phyloP scores from a whole-genome alignment of 2,329 filamentous ascomycete species.

The Calycina herbarum region DNA sequence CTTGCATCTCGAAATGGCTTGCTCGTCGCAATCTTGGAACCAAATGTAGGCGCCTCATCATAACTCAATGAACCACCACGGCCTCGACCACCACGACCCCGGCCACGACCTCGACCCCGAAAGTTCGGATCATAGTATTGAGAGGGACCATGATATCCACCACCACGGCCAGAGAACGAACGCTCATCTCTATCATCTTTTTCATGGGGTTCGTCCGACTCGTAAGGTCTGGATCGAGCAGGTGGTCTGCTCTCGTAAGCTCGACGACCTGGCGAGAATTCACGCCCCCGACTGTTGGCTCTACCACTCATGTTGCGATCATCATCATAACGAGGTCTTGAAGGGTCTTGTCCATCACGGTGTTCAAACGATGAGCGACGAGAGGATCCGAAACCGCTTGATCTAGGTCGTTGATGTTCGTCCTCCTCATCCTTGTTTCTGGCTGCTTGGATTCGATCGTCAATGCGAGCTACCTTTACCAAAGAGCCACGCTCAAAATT shows the following conservation, averaged over 20 bases:
- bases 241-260: conserved; percentile 29
- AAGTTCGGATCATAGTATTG: conserved; percentile 35
- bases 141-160: conserved; percentile 28
- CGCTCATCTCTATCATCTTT: conserved; percentile 23
- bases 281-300: conserved; percentile 30
- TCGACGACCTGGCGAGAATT: conserved; percentile 30
- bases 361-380: conserved; percentile 24
- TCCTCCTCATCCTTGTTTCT: conserved; percentile 26
- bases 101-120: conserved; percentile 32
- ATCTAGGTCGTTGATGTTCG: conserved; percentile 27
- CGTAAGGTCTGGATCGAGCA: conserved; percentile 25
- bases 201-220: conserved; percentile 24
- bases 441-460: conserved; percentile 22
- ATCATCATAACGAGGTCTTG: conserved; percentile 24
- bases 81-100: conserved; percentile 31
- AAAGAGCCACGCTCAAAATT: conserved; percentile 15
- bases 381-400: conserved; percentile 24
- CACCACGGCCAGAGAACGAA: conserved; percentile 15
- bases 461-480: conserved; percentile 31
- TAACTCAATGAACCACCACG: conserved; percentile 25
- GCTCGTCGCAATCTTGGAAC: conserved; percentile 28
- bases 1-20: conserved; percentile 31
- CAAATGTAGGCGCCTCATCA: conserved; percentile 23
- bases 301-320: conserved; percentile 22
- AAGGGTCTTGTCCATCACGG: conserved; percentile 25